Evolutionary conservation across 768 basidiomycete species (phyloP).

Genomic region (Piloderma croceum): DNA sequence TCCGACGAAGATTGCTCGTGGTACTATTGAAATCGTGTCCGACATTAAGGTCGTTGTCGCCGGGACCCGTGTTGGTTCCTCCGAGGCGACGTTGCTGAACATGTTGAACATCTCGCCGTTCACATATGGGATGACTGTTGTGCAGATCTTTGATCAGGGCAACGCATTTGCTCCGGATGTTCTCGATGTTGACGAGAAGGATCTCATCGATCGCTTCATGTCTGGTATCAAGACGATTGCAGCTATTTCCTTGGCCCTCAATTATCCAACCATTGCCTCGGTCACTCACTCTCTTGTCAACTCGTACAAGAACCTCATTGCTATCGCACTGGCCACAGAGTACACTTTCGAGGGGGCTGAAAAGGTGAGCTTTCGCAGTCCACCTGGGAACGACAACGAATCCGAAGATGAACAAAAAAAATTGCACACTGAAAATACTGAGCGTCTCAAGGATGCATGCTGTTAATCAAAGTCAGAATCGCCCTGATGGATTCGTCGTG

Average conservation of each 20-base stretch:
- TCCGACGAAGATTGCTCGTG: constrained; percentile 99
- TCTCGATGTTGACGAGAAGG: constrained; percentile 88
- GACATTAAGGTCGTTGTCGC: constrained; percentile 93
- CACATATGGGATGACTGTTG: constrained; percentile 98
- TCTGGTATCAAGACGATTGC: constrained; percentile 94
- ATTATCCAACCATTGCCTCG: constrained; percentile 94
- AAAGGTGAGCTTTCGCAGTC: constrained; percentile 72
- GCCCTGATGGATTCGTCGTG: no score
- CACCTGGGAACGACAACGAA: no score
- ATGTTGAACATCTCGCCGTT: constrained; percentile 99
- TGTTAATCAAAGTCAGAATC: no score
- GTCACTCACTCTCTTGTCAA: constrained; percentile 95
- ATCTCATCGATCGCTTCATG: constrained; percentile 88
- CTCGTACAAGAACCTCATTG: constrained; percentile 97
- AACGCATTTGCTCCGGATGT: constrained; percentile 87
- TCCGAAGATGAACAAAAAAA: constrained; percentile 26
- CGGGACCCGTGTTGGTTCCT: constrained; percentile 90
- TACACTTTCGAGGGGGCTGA: constrained; percentile 92
- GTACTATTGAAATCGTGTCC: constrained; percentile 98
- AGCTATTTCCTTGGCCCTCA: constrained; percentile 89
- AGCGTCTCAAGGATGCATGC: constrained; percentile 44
- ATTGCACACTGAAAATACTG: constrained; percentile 91
- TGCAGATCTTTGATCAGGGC: constrained; percentile 93
- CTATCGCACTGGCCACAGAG: constrained; percentile 83
- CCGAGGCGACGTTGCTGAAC: constrained; percentile 97